A percentile compares a stretch with the other conserved stretches of the same genome.
Conservation (phyloP, 768 basidiomycete genomes). For the Boletus fagicola region DNA sequence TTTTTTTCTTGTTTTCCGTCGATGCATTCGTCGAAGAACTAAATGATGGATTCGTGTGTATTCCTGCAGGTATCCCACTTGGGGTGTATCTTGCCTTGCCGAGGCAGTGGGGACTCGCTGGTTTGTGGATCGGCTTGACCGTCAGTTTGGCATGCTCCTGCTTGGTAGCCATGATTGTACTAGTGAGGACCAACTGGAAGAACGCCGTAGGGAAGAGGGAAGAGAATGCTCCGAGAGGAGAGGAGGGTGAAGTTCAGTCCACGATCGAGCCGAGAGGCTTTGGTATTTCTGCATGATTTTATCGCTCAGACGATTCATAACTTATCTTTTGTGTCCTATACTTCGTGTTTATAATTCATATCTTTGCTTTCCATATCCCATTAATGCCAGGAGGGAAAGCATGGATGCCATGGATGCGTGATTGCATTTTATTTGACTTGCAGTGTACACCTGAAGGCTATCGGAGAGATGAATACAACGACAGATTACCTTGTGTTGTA, state of each 20-base stretch:
- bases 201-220: neutral
- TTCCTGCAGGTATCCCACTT: conserved; percentile 33
- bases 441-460: conserved; percentile 16
- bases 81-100: conserved; percentile 24
- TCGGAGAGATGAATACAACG: conserved; percentile 21
- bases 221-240: neutral
- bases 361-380: neutral
- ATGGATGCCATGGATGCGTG: neutral
- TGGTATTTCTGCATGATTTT: neutral
- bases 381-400: neutral
- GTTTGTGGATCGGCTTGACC: conserved; percentile 25
- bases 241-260: neutral
- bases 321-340: neutral
- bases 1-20: neutral
- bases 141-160: conserved; percentile 23
- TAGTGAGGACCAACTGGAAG: conserved; percentile 21
- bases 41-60: neutral
- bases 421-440: conserved; percentile 13
- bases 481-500: conserved; percentile 24
- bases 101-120: conserved; percentile 24
- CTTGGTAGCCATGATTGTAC: conserved; percentile 18
- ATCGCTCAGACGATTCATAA: neutral
- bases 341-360: neutral
- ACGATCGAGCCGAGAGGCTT: neutral
- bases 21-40: neutral